Conservation (phyloP, 2,329 filamentous ascomycete genomes). For the Ophiocordyceps camponoti-leonardi region DNA sequence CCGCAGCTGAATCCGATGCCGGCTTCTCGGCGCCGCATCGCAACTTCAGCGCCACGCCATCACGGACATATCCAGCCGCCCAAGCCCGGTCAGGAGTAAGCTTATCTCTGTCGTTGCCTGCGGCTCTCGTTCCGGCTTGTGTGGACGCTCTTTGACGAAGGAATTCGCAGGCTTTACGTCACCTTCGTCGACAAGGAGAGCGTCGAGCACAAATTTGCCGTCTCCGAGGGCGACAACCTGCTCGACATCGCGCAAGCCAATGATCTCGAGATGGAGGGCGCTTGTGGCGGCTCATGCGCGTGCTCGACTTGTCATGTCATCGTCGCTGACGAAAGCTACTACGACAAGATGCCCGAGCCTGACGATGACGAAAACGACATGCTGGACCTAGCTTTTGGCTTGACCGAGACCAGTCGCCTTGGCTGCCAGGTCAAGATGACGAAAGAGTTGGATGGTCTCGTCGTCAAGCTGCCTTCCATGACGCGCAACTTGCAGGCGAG, state of each 20-base stretch:
- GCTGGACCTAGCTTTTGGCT: constrained; percentile 76
- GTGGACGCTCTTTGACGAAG: not conserved
- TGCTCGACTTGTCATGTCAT: constrained; percentile 91
- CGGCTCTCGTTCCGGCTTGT: constrained; percentile 1
- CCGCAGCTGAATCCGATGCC: not conserved
- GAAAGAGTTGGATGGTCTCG: constrained; percentile 73
- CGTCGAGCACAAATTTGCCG: constrained; percentile 56
- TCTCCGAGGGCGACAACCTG: constrained; percentile 77
- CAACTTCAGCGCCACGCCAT: constrained; percentile 35
- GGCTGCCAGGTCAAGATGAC: constrained; percentile 89
- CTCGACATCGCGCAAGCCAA: constrained; percentile 89
- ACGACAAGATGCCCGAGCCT: constrained; percentile 62
- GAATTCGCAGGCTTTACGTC: constrained; percentile 51
- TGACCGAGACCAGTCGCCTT: constrained; percentile 69
- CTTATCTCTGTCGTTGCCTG: constrained; percentile 3
- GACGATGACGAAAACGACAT: constrained; percentile 78
- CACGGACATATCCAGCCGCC: constrained; percentile 76
- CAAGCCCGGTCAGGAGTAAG: constrained; percentile 82
- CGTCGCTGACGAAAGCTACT: constrained; percentile 54
- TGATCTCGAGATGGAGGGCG: constrained; percentile 96
- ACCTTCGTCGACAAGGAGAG: constrained; percentile 92
- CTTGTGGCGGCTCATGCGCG: constrained; percentile 85
- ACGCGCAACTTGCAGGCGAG: constrained; percentile 91
- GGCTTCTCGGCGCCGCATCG: constrained; percentile 38
- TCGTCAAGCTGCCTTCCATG: constrained; percentile 77